These are phyloP conservation scores for Phytophthora cryptogea DNA, from an alignment of 352 stramenopile species.

Conservation along the genomic window DNA sequence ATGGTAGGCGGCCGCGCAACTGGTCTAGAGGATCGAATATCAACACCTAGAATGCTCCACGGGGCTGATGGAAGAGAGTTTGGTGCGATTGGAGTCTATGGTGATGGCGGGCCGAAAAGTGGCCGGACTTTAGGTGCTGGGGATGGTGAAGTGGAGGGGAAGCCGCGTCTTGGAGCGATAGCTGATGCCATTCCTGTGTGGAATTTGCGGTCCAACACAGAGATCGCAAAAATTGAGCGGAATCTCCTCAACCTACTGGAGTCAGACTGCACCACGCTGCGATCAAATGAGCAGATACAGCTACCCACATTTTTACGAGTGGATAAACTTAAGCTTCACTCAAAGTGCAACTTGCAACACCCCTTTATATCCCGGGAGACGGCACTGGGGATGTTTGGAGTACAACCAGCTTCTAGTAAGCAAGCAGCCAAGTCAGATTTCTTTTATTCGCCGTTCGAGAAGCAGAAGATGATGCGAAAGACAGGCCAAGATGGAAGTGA, in stretches of 20 bases:
- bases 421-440: conserved; percentile 45
- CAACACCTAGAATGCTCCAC: conserved; percentile 6
- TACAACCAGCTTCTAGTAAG: conserved; percentile 16
- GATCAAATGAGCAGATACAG: conserved; percentile 54
- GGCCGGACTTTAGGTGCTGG: conserved; percentile 6
- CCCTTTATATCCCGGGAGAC: conserved; percentile 45
- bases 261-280: conserved; percentile 55
- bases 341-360: conserved; percentile 35
- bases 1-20: conserved; percentile 9
- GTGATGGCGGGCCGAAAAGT: conserved; percentile 15
- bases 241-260: conserved; percentile 59
- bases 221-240: conserved; percentile 62
- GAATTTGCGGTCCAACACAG: conserved; percentile 61
- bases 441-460: conserved; percentile 70
- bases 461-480: conserved; percentile 36
- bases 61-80: conserved; percentile 18
- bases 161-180: conserved; percentile 2
- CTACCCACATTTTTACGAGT: conserved; percentile 62
- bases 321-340: conserved; percentile 53
- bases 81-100: conserved; percentile 7
- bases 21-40: conserved; percentile 18
- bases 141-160: conserved; percentile 21
- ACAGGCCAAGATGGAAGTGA: conserved; percentile 7
- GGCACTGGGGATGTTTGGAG: conserved; percentile 44
- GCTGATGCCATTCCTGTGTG: conserved; percentile 37